Evolutionary conservation across 2,329 filamentous ascomycete species (phyloP).

Genomic region (Diaporthe citri): DNA sequence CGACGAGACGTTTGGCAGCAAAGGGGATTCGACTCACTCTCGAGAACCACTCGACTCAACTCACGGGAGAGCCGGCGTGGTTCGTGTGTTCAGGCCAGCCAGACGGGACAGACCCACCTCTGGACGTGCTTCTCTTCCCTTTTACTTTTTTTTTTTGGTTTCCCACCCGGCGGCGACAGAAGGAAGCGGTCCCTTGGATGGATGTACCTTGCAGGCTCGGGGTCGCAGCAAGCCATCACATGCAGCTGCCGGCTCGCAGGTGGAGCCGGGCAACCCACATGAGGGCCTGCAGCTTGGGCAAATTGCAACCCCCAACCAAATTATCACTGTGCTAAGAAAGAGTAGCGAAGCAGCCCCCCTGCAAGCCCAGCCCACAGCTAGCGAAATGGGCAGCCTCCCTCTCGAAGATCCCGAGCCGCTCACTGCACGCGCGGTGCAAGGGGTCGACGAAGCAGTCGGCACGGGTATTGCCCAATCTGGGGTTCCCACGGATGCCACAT

Average conservation of each 20-base stretch:
- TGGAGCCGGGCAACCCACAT: slow-evolving; percentile 25
- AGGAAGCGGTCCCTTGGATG: slow-evolving; percentile 16
- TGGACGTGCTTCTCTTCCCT: not conserved
- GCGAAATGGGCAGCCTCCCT: slow-evolving; percentile 13
- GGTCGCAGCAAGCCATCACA: slow-evolving; percentile 27
- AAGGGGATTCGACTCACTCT: not conserved
- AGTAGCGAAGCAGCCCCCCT: slow-evolving; percentile 26
- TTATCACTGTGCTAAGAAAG: slow-evolving; percentile 27
- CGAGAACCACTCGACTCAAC: not conserved
- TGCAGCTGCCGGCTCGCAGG: slow-evolving; percentile 30
- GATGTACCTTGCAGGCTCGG: slow-evolving; percentile 33
- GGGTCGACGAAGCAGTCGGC: slow-evolving; percentile 29
- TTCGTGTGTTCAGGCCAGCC: not conserved
- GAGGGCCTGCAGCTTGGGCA: slow-evolving; percentile 33
- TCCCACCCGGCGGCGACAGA: slow-evolving; percentile 25
- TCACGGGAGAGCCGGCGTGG: not conserved
- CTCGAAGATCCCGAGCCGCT: slow-evolving; percentile 15
- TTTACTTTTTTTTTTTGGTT: not conserved
- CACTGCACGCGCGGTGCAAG: slow-evolving; percentile 11
- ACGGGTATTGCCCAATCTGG: slow-evolving; percentile 14
- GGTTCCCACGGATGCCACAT: slow-evolving; percentile 33
- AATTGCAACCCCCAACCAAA: slow-evolving; percentile 34
- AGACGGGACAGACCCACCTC: not conserved
- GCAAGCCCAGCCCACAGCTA: slow-evolving; percentile 29
- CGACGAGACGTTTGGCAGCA: not conserved